Conservation (phyloP, 1,139 yeast species). For the Magnusiomyces paraingens region DNA sequence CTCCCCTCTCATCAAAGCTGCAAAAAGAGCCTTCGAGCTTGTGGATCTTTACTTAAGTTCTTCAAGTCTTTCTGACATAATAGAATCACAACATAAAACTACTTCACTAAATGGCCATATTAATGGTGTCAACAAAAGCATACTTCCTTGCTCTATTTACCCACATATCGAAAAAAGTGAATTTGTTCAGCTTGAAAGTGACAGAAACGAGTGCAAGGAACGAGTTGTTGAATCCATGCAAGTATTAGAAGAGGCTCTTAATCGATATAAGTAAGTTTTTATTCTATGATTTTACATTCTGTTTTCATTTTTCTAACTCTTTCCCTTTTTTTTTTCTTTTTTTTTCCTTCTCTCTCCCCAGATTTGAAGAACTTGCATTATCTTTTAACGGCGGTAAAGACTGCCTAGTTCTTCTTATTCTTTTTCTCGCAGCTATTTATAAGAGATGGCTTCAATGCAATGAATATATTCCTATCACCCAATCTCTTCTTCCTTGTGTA, state of each 20-base stretch:
- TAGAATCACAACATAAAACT: background rate
- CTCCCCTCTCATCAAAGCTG: slow-evolving; percentile 2
- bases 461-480: slow-evolving; percentile 9
- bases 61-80: background rate
- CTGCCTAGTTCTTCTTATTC: slow-evolving; percentile 72
- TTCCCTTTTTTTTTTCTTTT: background rate
- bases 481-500: slow-evolving; percentile 40
- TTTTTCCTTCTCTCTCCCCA: slow-evolving; percentile 8
- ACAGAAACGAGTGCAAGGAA: slow-evolving; percentile 21
- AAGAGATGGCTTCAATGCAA: slow-evolving; percentile 24
- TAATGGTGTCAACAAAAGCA: too few species aligned
- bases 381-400: slow-evolving; percentile 91
- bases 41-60: slow-evolving; percentile 1
- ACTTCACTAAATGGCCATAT: background rate
- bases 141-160: background rate
- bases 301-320: background rate
- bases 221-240: slow-evolving; percentile 31
- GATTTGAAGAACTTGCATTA: slow-evolving; percentile 54
- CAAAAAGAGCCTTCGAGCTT: slow-evolving; percentile 4
- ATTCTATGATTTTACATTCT: background rate
- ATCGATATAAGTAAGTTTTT: slow-evolving; percentile 26
- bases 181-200: background rate
- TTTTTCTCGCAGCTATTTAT: slow-evolving; percentile 56
- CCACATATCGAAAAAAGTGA: background rate
- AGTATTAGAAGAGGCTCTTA: slow-evolving; percentile 33